Evolutionary conservation across 148 eudicot genomes (phyloP), one percentile per base, ranked within the genome.

Genomic region (Rheum nobile): DNA sequence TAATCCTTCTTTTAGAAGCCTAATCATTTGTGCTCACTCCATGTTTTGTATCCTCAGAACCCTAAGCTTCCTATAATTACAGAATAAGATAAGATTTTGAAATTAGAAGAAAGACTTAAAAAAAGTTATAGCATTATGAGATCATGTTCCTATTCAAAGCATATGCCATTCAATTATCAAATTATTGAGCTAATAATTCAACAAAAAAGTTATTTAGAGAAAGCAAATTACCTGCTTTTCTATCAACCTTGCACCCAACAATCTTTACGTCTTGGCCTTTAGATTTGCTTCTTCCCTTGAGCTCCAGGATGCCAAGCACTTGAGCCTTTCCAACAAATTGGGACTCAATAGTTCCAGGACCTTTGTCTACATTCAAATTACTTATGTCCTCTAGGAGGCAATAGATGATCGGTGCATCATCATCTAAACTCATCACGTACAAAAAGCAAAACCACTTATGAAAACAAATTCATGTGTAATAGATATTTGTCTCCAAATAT

Each of bases 321-420:
- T 95, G 91, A 29, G 93, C 98, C 72, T 95, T 93, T 54, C 98
- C 98, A 0, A 90, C 84, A 39, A 91, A 93, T 75, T 85, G 82
- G 47, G 87, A 88, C 82, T 95, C 98, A 9, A 85, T 48, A 22
- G 86, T 90, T 52, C 98, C 98, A 0, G 98, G 98, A 67, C 97
- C 93, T 78, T 84, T 89, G 72, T 95, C 92, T 6, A 95, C 96
- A 9, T 91, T 87, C 59, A 90, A 78, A 43, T 84, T 88, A 22
- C 98, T 97, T 7, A 95, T 82, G 75, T 95, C 97, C 78, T 88
- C 91, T 76, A 95, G 55, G 44, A 95, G 91, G 81, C 87, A 96
- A 82, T 95, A 95, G 79, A 91, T 95, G 39, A 95, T 3, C 88
- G 85, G 42, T 91, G 98, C 67, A 88, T 29, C 79, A 80, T 83